Conservation (phyloP, 305 asterid genomes). For the Fraxinus velutina region DNA sequence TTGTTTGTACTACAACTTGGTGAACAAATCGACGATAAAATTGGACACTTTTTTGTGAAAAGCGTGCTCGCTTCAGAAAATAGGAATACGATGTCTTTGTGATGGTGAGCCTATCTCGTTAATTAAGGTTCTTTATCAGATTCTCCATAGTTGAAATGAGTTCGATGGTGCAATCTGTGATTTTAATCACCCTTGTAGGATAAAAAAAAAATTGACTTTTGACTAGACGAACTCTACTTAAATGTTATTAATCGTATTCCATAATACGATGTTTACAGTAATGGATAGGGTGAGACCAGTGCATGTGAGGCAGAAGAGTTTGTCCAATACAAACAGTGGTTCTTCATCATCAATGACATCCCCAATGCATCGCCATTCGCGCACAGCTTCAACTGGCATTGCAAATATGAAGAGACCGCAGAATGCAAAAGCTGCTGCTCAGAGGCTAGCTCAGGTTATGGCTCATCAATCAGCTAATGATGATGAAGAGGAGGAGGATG, state of each 20-base stretch:
- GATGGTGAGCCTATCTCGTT: no score
- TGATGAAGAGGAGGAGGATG: constrained; percentile 67
- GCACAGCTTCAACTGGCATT: constrained; percentile 44
- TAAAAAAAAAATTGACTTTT: neutral
- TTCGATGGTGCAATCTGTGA: no score
- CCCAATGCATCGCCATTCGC: constrained; percentile 47
- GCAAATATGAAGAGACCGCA: constrained; percentile 55
- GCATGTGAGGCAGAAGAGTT: constrained; percentile 24
- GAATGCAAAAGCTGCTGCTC: constrained; percentile 85
- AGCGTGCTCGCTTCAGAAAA: no score
- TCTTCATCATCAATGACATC: constrained; percentile 34
- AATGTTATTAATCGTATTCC: neutral
- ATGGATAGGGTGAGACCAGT: constrained; percentile 26
- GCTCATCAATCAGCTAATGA: constrained; percentile 66
- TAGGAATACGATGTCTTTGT: no score
- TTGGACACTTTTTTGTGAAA: no score
- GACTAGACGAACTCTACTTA: neutral
- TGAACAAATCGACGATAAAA: no score
- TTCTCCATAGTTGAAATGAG: no score
- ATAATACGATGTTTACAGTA: constrained; percentile 6
- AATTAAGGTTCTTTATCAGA: no score
- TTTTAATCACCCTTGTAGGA: no score
- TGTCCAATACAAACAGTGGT: constrained; percentile 14
- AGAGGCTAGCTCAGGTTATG: constrained; percentile 82
- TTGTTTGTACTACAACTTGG: no score